A percentile compares a stretch with the other conserved stretches of the same genome.
These are phyloP conservation scores for Linanthus parryae DNA, from an alignment of 148 eudicot genomes.

Conservation along the genomic window DNA sequence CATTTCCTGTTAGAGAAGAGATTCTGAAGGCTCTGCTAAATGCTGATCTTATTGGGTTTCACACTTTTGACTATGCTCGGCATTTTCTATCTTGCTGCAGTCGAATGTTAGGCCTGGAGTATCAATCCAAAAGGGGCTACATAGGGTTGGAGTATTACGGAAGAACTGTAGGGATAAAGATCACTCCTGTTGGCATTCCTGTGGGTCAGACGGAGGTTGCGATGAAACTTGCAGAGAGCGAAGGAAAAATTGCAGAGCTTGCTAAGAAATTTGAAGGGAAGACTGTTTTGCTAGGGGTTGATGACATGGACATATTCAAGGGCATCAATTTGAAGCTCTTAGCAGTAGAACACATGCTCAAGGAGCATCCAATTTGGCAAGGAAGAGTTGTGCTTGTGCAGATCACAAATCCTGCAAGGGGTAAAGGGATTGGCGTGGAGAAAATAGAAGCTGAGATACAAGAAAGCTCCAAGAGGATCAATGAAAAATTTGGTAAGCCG, in stretches of 20 bases:
- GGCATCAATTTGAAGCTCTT: slow-evolving; percentile 30
- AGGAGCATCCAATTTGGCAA: slow-evolving; percentile 27
- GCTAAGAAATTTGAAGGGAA: slow-evolving; percentile 24
- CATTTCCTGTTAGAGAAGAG: slow-evolving; percentile 13
- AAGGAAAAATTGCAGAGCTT: slow-evolving; percentile 20
- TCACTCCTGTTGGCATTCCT: slow-evolving; percentile 33
- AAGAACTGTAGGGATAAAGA: slow-evolving; percentile 30
- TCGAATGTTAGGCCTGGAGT: background rate
- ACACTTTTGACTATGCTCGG: background rate
- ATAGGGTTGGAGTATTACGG: slow-evolving; percentile 34
- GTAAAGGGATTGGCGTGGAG: slow-evolving; percentile 36
- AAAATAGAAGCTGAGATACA: slow-evolving; percentile 28
- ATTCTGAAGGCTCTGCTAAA: slow-evolving; percentile 11
- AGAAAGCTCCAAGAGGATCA: slow-evolving; percentile 35
- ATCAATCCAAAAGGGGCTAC: slow-evolving; percentile 15
- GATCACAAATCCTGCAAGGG: slow-evolving; percentile 35
- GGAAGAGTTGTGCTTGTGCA: slow-evolving; percentile 31
- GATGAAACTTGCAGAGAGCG: slow-evolving; percentile 26
- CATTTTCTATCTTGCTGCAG: slow-evolving; percentile 1
- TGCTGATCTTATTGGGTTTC: slow-evolving; percentile 1
- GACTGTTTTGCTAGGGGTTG: slow-evolving; percentile 29
- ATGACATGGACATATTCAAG: slow-evolving; percentile 33
- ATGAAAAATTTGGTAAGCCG: slow-evolving; percentile 31
- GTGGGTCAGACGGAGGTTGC: slow-evolving; percentile 31
- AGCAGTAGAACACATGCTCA: slow-evolving; percentile 32